Evolutionary conservation across 306 rosid species (phyloP).

Genomic region (Argentina anserina): DNA sequence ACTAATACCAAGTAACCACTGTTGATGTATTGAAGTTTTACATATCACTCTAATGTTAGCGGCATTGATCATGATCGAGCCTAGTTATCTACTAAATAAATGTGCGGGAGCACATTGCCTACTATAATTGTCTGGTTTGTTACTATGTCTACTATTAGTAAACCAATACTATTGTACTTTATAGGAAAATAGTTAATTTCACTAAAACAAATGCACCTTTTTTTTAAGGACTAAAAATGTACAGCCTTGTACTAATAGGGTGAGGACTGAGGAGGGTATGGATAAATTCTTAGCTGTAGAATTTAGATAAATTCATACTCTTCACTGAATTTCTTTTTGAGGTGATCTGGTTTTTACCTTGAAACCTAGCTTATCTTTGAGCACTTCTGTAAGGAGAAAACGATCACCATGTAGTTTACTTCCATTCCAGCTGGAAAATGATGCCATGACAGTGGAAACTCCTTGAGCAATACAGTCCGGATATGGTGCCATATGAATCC

Average conservation of each 20-base stretch:
- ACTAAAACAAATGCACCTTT: too few species aligned
- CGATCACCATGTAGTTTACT: constrained; percentile 53
- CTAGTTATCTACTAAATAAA: background rate
- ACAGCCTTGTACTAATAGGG: background rate
- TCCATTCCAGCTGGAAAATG: constrained; percentile 89
- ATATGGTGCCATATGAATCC: constrained; percentile 82
- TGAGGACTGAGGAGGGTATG: background rate
- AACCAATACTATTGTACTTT: background rate
- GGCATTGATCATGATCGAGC: background rate
- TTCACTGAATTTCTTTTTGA: background rate
- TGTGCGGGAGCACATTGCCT: background rate
- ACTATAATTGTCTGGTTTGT: background rate
- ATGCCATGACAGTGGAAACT: constrained; percentile 85
- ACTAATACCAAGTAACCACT: background rate
- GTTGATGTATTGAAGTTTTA: background rate
- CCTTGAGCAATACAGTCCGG: constrained; percentile 79
- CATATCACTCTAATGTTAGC: background rate
- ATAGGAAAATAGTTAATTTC: background rate
- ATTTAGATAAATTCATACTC: too few species aligned
- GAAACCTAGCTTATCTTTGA: constrained; percentile 75
- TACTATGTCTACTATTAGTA: background rate
- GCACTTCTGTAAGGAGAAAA: constrained; percentile 64
- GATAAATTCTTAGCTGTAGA: background rate
- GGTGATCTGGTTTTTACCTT: constrained; percentile 41
- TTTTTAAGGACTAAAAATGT: background rate